Conservation (phyloP, 108 stramenopile genomes). For the Mediolabrus comicus region DNA sequence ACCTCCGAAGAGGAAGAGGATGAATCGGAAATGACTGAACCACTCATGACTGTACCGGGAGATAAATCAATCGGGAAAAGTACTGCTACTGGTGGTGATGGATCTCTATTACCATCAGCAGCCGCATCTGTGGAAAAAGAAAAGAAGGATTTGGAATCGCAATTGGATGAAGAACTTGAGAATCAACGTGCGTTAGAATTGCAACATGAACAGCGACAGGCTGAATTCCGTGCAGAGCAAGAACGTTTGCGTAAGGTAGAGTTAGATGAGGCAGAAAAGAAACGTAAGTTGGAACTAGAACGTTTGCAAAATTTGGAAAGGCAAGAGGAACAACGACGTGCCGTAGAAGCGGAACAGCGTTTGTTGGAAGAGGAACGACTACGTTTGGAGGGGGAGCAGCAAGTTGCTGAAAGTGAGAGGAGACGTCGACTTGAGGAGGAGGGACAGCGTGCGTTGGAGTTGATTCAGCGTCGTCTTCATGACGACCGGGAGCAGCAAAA, state of each 20-base stretch:
- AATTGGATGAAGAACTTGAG: slow-evolving; percentile 35
- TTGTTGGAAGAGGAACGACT: slow-evolving; percentile 16
- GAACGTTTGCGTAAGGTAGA: slow-evolving; percentile 3
- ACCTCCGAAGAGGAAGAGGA: neutral
- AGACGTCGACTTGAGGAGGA: neutral
- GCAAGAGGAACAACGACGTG: neutral
- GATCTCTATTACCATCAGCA: slow-evolving; percentile 12
- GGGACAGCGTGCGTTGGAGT: neutral
- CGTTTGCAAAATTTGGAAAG: neutral
- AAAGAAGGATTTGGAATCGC: slow-evolving; percentile 17
- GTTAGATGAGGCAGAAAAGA: neutral
- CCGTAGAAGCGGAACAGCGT: slow-evolving; percentile 7
- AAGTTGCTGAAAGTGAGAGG: neutral
- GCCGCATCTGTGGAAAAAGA: neutral
- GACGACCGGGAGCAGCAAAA: slow-evolving; percentile 1
- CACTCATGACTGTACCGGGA: neutral
- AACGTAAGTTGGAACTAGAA: neutral
- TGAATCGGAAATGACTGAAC: neutral
- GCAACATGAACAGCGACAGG: slow-evolving; percentile 34
- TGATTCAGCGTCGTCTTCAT: slow-evolving; percentile 16
- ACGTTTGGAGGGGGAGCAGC: neutral
- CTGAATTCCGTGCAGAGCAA: slow-evolving; percentile 29
- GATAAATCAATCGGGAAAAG: neutral
- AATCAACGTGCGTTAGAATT: slow-evolving; percentile 25
- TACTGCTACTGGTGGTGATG: neutral